Evolutionary conservation across 2,329 filamentous ascomycete genomes (phyloP).

Genomic region (Didymella exigua): DNA sequence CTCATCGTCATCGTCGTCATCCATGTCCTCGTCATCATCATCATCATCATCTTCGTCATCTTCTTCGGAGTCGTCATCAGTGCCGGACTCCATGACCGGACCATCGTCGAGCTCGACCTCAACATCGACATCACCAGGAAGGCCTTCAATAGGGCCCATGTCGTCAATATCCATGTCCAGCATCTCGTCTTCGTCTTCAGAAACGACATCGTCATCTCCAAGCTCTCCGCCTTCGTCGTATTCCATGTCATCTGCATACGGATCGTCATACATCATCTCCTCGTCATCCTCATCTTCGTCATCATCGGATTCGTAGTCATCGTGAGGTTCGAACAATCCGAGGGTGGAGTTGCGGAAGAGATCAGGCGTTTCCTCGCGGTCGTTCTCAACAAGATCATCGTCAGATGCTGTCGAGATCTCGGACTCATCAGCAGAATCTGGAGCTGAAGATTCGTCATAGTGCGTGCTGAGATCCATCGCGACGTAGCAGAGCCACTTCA

Average conservation of each 20-base stretch:
- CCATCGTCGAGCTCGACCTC: slow-evolving; percentile 84
- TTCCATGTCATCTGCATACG: slow-evolving; percentile 88
- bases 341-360: slow-evolving; percentile 95
- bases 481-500: slow-evolving; percentile 85
- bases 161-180: slow-evolving; percentile 80
- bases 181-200: slow-evolving; percentile 84
- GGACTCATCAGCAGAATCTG: slow-evolving; percentile 74
- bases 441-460: slow-evolving; percentile 71
- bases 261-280: slow-evolving; percentile 79
- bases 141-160: slow-evolving; percentile 74
- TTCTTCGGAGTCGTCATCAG: slow-evolving; percentile 60
- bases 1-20: slow-evolving; percentile 50
- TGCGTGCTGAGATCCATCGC: slow-evolving; percentile 84
- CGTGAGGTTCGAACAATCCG: slow-evolving; percentile 87
- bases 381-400: slow-evolving; percentile 79
- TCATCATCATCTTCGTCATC: slow-evolving; percentile 62
- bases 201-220: slow-evolving; percentile 73
- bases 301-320: slow-evolving; percentile 78
- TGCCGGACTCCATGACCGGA: slow-evolving; percentile 61
- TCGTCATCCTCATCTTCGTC: slow-evolving; percentile 68
- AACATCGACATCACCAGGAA: slow-evolving; percentile 71
- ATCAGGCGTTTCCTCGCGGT: slow-evolving; percentile 82
- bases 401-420: slow-evolving; percentile 93
- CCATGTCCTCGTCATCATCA: slow-evolving; percentile 59
- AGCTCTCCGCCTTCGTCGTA: slow-evolving; percentile 75